Evolutionary conservation across 768 basidiomycete genomes (phyloP).

Genomic region (Neoboletus subvelutipes): DNA sequence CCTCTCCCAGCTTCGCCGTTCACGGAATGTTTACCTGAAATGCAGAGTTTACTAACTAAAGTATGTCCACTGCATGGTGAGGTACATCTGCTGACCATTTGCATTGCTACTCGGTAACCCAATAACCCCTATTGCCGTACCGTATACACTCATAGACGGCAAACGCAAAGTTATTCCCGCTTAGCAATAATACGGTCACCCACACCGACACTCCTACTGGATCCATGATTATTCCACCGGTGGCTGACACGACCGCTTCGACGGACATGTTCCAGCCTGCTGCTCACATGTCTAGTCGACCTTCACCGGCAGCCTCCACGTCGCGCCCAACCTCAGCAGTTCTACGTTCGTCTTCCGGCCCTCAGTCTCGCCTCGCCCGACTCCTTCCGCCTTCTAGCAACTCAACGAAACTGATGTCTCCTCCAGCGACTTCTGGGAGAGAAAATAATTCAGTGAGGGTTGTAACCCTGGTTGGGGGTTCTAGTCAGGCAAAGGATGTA

Average conservation of each 20-base stretch:
- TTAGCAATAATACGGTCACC: background rate
- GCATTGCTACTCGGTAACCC: background rate
- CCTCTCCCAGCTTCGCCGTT: slow-evolving; percentile 2
- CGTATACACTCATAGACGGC: background rate
- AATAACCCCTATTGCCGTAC: background rate
- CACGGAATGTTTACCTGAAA: slow-evolving; percentile 4
- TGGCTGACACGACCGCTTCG: slow-evolving; percentile 4
- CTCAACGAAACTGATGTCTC: slow-evolving; percentile 3
- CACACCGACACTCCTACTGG: background rate
- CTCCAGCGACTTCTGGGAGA: background rate
- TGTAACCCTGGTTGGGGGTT: background rate
- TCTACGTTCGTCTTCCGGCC: background rate
- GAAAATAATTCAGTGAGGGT: background rate
- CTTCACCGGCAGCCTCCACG: background rate
- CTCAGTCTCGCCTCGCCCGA: slow-evolving; percentile 4
- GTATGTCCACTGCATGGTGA: slow-evolving; percentile 15
- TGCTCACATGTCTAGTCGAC: background rate
- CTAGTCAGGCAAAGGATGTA: background rate
- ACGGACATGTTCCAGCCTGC: background rate
- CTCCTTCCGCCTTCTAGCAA: background rate
- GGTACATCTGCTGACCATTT: background rate
- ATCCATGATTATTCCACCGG: background rate
- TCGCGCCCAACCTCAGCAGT: background rate
- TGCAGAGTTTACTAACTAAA: slow-evolving; percentile 14
- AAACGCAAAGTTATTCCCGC: background rate